These are phyloP conservation scores for Colletotrichum truncatum DNA, from an alignment of 2,329 filamentous ascomycete genomes.

Conservation along the genomic window DNA sequence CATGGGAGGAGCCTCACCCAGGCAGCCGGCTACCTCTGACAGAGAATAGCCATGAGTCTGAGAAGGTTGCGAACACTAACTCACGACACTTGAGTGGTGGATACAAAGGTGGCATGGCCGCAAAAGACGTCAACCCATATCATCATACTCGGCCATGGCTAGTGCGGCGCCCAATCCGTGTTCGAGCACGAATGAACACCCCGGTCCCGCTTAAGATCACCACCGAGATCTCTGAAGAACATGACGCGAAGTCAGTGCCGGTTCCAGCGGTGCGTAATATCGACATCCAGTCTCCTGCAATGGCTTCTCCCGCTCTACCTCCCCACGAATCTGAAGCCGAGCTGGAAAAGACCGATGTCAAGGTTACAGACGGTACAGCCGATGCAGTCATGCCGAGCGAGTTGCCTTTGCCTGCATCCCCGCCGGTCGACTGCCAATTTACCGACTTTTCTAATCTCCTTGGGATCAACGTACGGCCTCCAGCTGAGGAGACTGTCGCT, in stretches of 20 bases:
- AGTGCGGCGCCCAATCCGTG: constrained; percentile 33
- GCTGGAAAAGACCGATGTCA: neutral
- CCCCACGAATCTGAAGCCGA: neutral
- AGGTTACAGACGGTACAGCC: neutral
- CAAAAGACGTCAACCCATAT: constrained; percentile 49
- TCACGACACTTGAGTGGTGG: constrained; percentile 20
- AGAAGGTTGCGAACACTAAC: constrained; percentile 20
- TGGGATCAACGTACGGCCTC: constrained; percentile 39
- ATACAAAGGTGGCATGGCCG: constrained; percentile 56
- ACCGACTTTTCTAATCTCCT: constrained; percentile 51
- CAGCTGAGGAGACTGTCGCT: constrained; percentile 38
- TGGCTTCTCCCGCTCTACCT: neutral
- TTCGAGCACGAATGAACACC: constrained; percentile 36
- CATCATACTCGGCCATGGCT: constrained; percentile 32
- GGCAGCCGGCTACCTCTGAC: constrained; percentile 49
- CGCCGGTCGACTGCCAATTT: constrained; percentile 28
- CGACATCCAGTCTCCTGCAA: neutral
- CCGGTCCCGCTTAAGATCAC: constrained; percentile 43
- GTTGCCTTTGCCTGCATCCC: neutral
- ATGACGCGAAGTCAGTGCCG: constrained; percentile 21
- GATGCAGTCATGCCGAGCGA: neutral
- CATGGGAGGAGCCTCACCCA: constrained; percentile 57
- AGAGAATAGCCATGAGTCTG: constrained; percentile 35
- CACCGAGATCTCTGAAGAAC: constrained; percentile 27
- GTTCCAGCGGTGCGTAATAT: constrained; percentile 32